Percentiles rank a stretch among this genome's conserved stretches.
These are phyloP conservation scores for Podospora australis DNA, from an alignment of 495 filamentous ascomycete genomes.

Conservation along the genomic window DNA sequence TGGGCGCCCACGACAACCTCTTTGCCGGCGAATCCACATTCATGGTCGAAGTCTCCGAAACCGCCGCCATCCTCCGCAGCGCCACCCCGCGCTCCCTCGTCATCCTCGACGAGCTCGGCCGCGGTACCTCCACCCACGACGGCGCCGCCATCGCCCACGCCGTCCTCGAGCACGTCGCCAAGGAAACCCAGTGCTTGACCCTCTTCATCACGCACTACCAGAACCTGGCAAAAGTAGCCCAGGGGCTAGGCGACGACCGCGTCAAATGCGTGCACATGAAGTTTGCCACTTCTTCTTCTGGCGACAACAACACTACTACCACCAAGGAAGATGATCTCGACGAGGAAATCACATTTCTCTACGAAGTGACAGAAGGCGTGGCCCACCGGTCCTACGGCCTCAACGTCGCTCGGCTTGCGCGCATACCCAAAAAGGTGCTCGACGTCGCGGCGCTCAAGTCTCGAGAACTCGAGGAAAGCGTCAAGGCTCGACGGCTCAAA, in stretches of 20 bases:
- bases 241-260: constrained; percentile 52
- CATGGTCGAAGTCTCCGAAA: constrained; percentile 95
- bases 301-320: constrained; percentile 35
- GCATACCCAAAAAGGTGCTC: constrained; percentile 67
- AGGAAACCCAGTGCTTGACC: constrained; percentile 65
- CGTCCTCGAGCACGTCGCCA: constrained; percentile 78
- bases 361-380: constrained; percentile 77
- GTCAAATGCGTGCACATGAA: constrained; percentile 78
- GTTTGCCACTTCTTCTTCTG: constrained; percentile 40
- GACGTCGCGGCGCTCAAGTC: constrained; percentile 76
- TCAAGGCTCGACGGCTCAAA: constrained; percentile 50
- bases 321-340: constrained; percentile 31
- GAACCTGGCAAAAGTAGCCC: constrained; percentile 63
- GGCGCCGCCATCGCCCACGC: constrained; percentile 94
- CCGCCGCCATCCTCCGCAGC: constrained; percentile 79
- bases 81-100: constrained; percentile 76
- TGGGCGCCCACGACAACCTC: constrained; percentile 97
- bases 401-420: constrained; percentile 85
- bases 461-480: constrained; percentile 67
- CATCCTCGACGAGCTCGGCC: constrained; percentile 90
- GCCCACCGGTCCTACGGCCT: constrained; percentile 91
- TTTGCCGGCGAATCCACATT: constrained; percentile 93
- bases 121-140: constrained; percentile 90
- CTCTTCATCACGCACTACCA: constrained; percentile 99
- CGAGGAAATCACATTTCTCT: constrained; percentile 71